Base-by-base conservation (phyloP, 345 rosid species). In the Hibiscus syriacus region DNA sequence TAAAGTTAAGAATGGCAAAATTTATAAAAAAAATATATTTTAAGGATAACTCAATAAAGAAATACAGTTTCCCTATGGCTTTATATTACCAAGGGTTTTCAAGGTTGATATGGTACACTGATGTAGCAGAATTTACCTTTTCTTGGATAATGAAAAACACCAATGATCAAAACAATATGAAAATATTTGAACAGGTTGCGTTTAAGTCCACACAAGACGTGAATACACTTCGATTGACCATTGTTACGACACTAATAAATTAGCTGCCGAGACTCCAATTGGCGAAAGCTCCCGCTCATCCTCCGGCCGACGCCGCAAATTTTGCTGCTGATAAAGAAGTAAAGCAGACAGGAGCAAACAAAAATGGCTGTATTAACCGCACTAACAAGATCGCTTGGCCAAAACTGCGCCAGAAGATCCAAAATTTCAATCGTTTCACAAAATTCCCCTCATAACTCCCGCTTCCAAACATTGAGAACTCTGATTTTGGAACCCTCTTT, bases 401-500 rank as follows among this genome's bases (percentile, higher is more conserved):
- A 68, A 27, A 69, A 66, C 4, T 67, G 61, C 49, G 45, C 14
- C 16, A 64, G 27, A 25, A 45, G 52, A 29, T 64, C 57, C 14
- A 43, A 16, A 54, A 1, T 25, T 26, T 46, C 55, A 36, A 11
- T 61, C 78, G 25, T 38, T 41, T 19, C 66, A 34, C 32, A 45
- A 1, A 70, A 68, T n/a, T 17, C 17, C 26, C 34, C 52, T 34
- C 29, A 4, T 16, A 10, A 55, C 60, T 66, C 46, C 67, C 77
- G 66, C 62, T 75, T 71, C 14, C 89, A 79, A 49, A 78, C 74
- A 68, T 76, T 78, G 16, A 73, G 94, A 73, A 81, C 81, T 72
- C 90, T 90, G 63, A 85, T 90, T 48, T 78, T 90, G 69, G 91
- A 92, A 62, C 68, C 98, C 7, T 55, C 72, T 12, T 69, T 81